Evolutionary conservation across 2,329 filamentous ascomycete genomes (phyloP), one percentile per base, ranked within the genome.

Genomic region (Fusarium camptoceras): DNA sequence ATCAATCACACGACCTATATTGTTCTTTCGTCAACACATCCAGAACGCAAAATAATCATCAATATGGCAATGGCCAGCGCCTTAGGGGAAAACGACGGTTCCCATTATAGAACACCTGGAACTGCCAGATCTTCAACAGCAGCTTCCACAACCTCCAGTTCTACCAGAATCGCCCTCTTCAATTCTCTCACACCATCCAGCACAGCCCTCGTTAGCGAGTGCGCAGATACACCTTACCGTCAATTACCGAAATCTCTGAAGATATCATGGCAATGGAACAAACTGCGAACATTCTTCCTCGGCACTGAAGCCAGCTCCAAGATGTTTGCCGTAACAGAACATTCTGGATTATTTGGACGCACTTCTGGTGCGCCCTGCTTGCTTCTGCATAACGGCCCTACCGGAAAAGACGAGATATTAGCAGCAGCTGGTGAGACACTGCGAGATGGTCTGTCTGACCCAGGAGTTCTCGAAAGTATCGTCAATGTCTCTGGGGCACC

Each of bases 211-310:
- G 67, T 70, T 22, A 70, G 67, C 57, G 67, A 70, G 41, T 70
- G 67, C 15, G 49, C 51, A 20, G 43, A 48, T n/a, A 55, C 44
- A 18, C 67, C 67, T 25, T 71, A 70, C 27, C 67, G 67, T 22
- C 57, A 46, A 34, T 25, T 70, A 20, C 67, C 67, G 14, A 65
- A 43, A 24, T 25, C 34, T 18, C 41, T 70, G n/a, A 70, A 70
- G 49, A 70, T 70, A 50, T 70, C 63, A 24, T 70, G 67, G 67
- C 67, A 70, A 47, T 70, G 67, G 67, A 70, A 70, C 42, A 70
- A 70, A 37, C 31, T 70, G 24, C 44, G 67, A 44, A 70, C 64
- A 42, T 70, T 70, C 49, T 70, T 64, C 20, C 64, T 70, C 20
- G 67, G 67, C 30, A 62, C 67, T 42, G 66, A 70, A 22, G 18